Evolutionary conservation across 495 filamentous ascomycete species (phyloP), one percentile per base, ranked within the genome.

Genomic region (Trichoderma reesei): DNA sequence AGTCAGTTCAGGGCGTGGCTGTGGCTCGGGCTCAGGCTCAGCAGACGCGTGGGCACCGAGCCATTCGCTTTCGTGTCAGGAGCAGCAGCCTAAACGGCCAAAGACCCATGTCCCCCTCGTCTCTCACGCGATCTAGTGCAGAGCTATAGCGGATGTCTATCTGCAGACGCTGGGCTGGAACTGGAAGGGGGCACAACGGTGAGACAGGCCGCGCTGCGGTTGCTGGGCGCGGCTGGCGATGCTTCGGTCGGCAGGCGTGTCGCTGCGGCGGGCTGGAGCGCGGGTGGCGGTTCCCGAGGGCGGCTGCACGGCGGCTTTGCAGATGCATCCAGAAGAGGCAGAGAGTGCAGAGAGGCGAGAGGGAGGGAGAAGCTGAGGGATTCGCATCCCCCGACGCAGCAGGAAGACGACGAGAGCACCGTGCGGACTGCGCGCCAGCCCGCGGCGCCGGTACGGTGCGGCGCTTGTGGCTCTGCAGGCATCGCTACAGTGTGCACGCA

Each of bases 41-140:
- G n/a, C n/a, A n/a, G n/a, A n/a, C n/a, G n/a, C n/a, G n/a, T n/a
- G n/a, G n/a, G n/a, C n/a, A n/a, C n/a, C n/a, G n/a, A n/a, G n/a
- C n/a, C n/a, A n/a, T n/a, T n/a, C n/a, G n/a, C n/a, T 5, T 44
- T 44, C 18, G 51, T 33, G 51, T 33, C 18, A 56, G 20, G 51
- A 56, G 51, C n/a, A 56, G 51, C 20, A n/a, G n/a, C n/a, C 51
- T 56, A 56, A 56, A 56, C 51, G 51, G 51, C 51, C 46, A 56
- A 31, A 56, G 20, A 56, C 51, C 51, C 51, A 33, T 33, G 51
- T 33, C 51, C 51, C 3, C 26, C 51, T 11, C 31, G n/a, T 2
- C 18, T 33, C 51, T 33, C 51, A 33, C 51, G 51, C 51, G 51
- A 56, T 56, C 18, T 56, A 56, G 20, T 56, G 46, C 20, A 51